phyloP scores from a whole-genome alignment of 192 early-diverging fungal genomes.

The Coemansia sp. region DNA sequence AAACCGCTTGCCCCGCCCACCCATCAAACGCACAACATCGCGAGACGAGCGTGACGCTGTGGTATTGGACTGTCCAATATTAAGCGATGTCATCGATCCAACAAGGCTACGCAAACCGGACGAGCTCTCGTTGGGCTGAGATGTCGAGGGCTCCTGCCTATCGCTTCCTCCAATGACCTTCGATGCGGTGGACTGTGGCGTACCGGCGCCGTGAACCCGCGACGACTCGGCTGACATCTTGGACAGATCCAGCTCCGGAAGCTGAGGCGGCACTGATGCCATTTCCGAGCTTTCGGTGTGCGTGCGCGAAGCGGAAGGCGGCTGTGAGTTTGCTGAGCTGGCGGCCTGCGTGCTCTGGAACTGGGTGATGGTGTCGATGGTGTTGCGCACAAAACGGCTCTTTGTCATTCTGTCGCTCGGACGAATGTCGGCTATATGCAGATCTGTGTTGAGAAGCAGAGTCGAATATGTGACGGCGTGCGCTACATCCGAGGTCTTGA shows the following conservation, averaged over 20 bases:
- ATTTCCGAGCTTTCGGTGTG: slow-evolving; percentile 5
- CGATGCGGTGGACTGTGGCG: slow-evolving; percentile 5
- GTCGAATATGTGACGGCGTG: slow-evolving; percentile 85
- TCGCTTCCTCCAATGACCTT: neutral
- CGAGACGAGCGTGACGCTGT: slow-evolving; percentile 45
- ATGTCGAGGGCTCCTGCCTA: slow-evolving; percentile 2
- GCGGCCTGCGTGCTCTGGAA: slow-evolving; percentile 29
- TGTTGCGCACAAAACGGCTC: slow-evolving; percentile 71
- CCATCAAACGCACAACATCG: slow-evolving; percentile 53
- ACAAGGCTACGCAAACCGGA: slow-evolving; percentile 43
- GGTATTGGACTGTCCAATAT: slow-evolving; percentile 23
- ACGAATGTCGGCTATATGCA: slow-evolving; percentile 79
- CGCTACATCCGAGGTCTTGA: slow-evolving; percentile 67
- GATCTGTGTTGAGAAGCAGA: slow-evolving; percentile 88
- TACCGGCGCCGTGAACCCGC: slow-evolving; percentile 2
- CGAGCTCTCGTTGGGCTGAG: slow-evolving; percentile 8
- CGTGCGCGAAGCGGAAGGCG: neutral
- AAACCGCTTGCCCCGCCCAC: slow-evolving; percentile 51
- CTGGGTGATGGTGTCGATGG: slow-evolving; percentile 57
- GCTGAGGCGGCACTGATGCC: slow-evolving; percentile 43
- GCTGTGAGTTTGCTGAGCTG: neutral
- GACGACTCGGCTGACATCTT: slow-evolving; percentile 43
- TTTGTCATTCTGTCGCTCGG: slow-evolving; percentile 69
- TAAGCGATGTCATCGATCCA: slow-evolving; percentile 51
- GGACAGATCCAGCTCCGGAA: slow-evolving; percentile 50